These are phyloP conservation scores for Kodamaea leandrae DNA, from an alignment of 805 yeast species.

Conservation along the genomic window DNA sequence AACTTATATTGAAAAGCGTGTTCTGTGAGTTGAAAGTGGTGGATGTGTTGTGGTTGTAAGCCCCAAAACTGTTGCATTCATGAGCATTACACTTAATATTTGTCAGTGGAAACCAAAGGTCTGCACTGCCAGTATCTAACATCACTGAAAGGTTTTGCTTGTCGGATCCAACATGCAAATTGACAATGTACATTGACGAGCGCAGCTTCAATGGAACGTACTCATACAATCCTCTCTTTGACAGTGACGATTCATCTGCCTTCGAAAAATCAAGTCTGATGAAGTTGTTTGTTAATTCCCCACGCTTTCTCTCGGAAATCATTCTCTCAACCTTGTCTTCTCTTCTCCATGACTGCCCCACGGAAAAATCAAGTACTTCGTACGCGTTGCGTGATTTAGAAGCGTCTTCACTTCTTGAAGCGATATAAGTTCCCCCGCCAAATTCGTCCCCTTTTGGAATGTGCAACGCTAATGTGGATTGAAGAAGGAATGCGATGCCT, in stretches of 20 bases:
- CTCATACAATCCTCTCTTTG: background rate
- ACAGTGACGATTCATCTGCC: background rate
- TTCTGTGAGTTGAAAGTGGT: background rate
- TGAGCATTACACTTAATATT: slow-evolving; percentile 6
- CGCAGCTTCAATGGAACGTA: background rate
- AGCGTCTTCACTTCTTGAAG: too few relatives aligned
- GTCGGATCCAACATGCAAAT: slow-evolving; percentile 9
- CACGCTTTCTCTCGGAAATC: too few relatives aligned
- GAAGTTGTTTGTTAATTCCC: too few relatives aligned
- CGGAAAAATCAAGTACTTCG: too few relatives aligned
- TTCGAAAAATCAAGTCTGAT: background rate
- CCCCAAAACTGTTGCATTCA: slow-evolving; percentile 4
- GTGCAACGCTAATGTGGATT: background rate
- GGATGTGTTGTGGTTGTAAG: slow-evolving; percentile 7
- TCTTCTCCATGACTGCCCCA: too few relatives aligned
- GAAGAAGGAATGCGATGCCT: background rate
- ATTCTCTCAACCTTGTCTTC: background rate
- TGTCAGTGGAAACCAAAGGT: slow-evolving; percentile 11
- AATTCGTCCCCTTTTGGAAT: background rate
- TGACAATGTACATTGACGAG: background rate
- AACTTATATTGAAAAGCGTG: slow-evolving; percentile 10
- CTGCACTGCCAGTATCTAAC: slow-evolving; percentile 14
- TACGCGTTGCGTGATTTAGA: too few relatives aligned
- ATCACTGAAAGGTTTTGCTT: slow-evolving; percentile 10
- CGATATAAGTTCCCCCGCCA: background rate